Percentiles rank a stretch among this genome's conserved stretches.
Evolutionary conservation across 2,329 filamentous ascomycete genomes (phyloP).

Genomic region (Exophiala phaeomuriformis): DNA sequence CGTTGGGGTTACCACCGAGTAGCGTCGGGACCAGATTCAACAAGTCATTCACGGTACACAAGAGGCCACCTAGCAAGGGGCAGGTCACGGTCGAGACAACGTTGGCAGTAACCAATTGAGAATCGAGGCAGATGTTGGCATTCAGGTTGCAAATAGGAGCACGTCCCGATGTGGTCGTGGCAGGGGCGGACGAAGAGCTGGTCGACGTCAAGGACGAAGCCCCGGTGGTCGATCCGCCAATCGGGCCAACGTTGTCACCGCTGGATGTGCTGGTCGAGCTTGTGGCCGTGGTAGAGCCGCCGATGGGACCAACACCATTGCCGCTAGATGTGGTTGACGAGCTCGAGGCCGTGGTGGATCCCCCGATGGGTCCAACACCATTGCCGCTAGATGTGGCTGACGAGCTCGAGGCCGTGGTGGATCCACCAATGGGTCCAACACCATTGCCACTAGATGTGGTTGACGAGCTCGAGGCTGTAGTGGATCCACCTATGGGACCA

Average conservation of each 20-base stretch:
- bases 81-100: slow-evolving; percentile 3
- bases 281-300: neutral
- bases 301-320: neutral
- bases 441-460: neutral
- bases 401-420: neutral
- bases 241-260: neutral
- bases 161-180: slow-evolving; percentile 3
- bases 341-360: neutral
- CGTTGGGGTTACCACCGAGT: neutral
- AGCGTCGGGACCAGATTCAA: neutral
- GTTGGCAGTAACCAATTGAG: slow-evolving; percentile 8
- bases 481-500: neutral
- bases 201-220: neutral
- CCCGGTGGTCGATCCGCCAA: neutral
- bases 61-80: slow-evolving; percentile 7
- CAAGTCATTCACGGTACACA: slow-evolving; percentile 7
- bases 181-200: slow-evolving; percentile 1
- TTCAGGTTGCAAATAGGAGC: slow-evolving; percentile 10
- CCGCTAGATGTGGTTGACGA: neutral
- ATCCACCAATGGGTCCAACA: neutral
- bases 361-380: neutral
- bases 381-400: neutral
- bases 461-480: neutral
- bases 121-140: slow-evolving; percentile 10
- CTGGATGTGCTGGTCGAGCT: neutral